Percentiles rank a stretch among this genome's conserved stretches.
phyloP scores from a whole-genome alignment of 768 basidiomycete species.

The Tylopilus vinaceipallidus region DNA sequence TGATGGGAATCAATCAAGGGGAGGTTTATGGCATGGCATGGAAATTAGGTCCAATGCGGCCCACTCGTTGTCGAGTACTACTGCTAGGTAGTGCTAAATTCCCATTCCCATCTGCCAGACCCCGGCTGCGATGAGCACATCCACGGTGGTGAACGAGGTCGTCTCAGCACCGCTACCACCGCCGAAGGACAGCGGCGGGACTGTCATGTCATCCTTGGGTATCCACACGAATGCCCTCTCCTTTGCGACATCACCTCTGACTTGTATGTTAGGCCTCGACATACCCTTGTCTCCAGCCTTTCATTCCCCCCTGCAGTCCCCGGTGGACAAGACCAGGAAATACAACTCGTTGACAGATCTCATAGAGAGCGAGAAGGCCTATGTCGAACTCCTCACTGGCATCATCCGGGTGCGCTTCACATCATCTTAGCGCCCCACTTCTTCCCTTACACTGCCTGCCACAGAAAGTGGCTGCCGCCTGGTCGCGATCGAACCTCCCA shows the following conservation, averaged over 20 bases:
- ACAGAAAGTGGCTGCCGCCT: conserved; percentile 96
- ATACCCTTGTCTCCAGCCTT: conserved; percentile 22
- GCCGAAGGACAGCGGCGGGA: conserved; percentile 16
- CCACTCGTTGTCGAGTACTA: too few species aligned
- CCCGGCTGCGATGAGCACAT: conserved; percentile 9
- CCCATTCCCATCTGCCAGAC: conserved; percentile 1
- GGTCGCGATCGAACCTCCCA: conserved; percentile 94
- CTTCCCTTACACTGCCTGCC: conserved; percentile 13
- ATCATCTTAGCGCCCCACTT: not conserved
- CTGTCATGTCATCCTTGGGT: conserved; percentile 26
- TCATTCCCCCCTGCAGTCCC: conserved; percentile 19
- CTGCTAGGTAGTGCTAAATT: too few species aligned
- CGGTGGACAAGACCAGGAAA: conserved; percentile 56
- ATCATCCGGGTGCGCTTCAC: conserved; percentile 77
- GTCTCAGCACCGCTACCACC: conserved; percentile 16
- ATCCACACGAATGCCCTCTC: conserved; percentile 2
- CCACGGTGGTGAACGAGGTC: conserved; percentile 2
- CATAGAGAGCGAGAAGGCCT: conserved; percentile 88
- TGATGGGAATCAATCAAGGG: not conserved
- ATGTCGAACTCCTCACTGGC: conserved; percentile 86
- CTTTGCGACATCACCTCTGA: conserved; percentile 17
- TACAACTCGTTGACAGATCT: conserved; percentile 87
- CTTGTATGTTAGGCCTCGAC: conserved; percentile 19
- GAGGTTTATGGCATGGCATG: not conserved
- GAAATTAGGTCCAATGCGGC: not conserved